phyloP scores from a whole-genome alignment of 2,329 filamentous ascomycete genomes.

The Fusarium aywerte region DNA sequence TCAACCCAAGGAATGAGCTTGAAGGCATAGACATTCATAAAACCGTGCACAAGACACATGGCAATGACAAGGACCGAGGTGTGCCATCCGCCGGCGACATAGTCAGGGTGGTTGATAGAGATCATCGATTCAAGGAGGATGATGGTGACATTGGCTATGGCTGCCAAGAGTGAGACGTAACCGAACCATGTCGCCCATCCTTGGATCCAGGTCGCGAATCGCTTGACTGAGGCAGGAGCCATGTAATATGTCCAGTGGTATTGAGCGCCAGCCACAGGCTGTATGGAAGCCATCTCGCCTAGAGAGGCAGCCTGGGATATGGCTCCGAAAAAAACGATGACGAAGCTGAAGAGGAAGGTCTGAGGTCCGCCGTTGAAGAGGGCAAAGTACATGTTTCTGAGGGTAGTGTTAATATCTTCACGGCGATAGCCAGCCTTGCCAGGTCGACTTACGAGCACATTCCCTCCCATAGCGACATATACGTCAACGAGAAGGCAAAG shows the following conservation, averaged over 20 bases:
- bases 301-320: constrained; percentile 40
- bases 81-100: constrained; percentile 42
- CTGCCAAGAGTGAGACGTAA: constrained; percentile 40
- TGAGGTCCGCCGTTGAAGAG: constrained; percentile 42
- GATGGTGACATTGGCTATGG: constrained; percentile 43
- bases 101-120: constrained; percentile 37
- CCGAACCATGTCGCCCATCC: constrained; percentile 45
- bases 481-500: constrained; percentile 43
- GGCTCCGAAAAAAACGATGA: constrained; percentile 43
- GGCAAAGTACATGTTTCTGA: constrained; percentile 44
- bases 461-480: constrained; percentile 43
- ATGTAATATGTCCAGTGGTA: constrained; percentile 44
- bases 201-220: constrained; percentile 43
- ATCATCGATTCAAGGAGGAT: constrained; percentile 46
- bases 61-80: constrained; percentile 42
- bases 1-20: constrained; percentile 42
- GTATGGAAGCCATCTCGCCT: constrained; percentile 44
- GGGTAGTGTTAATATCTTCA: background rate
- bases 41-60: constrained; percentile 40
- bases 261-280: constrained; percentile 39
- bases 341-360: constrained; percentile 43
- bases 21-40: constrained; percentile 41
- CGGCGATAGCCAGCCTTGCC: rapidly evolving
- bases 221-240: constrained; percentile 28
- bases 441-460: constrained; percentile 40